Evolutionary conservation across 2,329 filamentous ascomycete species (phyloP).

Genomic region (Celoporthe dispersa): DNA sequence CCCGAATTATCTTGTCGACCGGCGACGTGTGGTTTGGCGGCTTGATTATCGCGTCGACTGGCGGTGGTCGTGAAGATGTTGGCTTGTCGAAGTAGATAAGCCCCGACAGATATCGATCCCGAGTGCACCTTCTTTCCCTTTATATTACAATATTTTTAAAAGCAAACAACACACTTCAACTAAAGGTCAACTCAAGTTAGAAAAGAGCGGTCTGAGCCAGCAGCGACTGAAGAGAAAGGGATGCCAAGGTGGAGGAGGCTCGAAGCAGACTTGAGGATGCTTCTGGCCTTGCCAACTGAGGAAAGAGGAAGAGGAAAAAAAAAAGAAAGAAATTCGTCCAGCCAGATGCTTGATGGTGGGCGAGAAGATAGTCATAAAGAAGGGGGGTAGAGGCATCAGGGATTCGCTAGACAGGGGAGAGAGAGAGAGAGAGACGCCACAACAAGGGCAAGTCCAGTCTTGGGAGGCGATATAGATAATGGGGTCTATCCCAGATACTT

Average conservation of each 20-base stretch:
- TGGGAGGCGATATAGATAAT: slow-evolving; percentile 30
- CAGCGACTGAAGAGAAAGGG: slow-evolving; percentile 53
- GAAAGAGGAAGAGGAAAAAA: slow-evolving; percentile 35
- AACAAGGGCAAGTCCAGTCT: slow-evolving; percentile 18
- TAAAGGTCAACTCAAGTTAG: slow-evolving; percentile 39
- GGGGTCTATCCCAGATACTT: slow-evolving; percentile 26
- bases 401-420: slow-evolving; percentile 3
- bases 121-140: slow-evolving; percentile 31
- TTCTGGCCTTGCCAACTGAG: slow-evolving; percentile 48
- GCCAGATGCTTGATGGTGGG: slow-evolving; percentile 26
- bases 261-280: slow-evolving; percentile 43
- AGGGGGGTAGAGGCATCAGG: slow-evolving; percentile 16
- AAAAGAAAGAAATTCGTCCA: slow-evolving; percentile 34
- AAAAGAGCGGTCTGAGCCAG: slow-evolving; percentile 65
- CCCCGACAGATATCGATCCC: slow-evolving; percentile 3
- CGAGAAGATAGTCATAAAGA: slow-evolving; percentile 48
- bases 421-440: slow-evolving; percentile 11
- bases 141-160: slow-evolving; percentile 36
- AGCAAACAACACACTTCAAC: slow-evolving; percentile 32
- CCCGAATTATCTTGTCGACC: slow-evolving; percentile 56
- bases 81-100: slow-evolving; percentile 24
- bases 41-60: slow-evolving; percentile 29
- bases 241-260: slow-evolving; percentile 42
- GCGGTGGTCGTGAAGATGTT: slow-evolving; percentile 27
- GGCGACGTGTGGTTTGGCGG: slow-evolving; percentile 48